Conservation (phyloP, 1,284 basidiomycete genomes). For the Heliocybe sulcata region DNA sequence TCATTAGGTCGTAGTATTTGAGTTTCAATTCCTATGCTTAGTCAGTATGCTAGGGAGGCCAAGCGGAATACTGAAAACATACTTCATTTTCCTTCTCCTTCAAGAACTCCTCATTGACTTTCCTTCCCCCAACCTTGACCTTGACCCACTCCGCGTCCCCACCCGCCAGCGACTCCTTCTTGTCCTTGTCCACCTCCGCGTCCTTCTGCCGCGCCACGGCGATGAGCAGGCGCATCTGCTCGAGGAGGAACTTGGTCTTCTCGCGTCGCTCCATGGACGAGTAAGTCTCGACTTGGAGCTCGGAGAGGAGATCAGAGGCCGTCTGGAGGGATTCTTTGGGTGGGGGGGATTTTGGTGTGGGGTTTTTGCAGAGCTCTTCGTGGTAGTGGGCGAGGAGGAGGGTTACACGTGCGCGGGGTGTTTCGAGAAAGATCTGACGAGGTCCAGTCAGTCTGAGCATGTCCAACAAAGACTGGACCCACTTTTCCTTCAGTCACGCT, state of each 20-base stretch:
- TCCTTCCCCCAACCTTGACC: conserved; percentile 86
- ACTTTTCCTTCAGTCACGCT: conserved; percentile 96
- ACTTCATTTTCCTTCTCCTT: conserved; percentile 88
- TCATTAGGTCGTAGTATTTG: conserved; percentile 95
- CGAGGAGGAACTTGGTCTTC: conserved; percentile 97
- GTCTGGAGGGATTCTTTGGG: conserved; percentile 66
- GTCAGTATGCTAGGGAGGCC: background rate
- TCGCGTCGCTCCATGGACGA: conserved; percentile 97
- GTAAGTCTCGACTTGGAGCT: conserved; percentile 98
- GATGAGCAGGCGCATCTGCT: conserved; percentile 91
- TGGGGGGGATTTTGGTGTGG: conserved; percentile 35
- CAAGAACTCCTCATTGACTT: conserved; percentile 92
- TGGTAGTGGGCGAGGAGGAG: conserved; percentile 79
- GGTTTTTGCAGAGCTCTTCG: conserved; percentile 51
- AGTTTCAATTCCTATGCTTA: conserved; percentile 84
- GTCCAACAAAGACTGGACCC: too few relatives aligned
- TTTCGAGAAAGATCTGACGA: conserved; percentile 90
- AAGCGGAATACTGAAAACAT: conserved; percentile 15
- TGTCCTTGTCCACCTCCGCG: conserved; percentile 34
- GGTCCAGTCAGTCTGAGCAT: too few relatives aligned
- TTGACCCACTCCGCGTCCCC: conserved; percentile 88
- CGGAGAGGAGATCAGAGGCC: conserved; percentile 86
- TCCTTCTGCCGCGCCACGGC: conserved; percentile 70
- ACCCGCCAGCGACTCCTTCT: conserved; percentile 51
- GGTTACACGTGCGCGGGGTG: conserved; percentile 91